A percentile compares a stretch with the other conserved stretches of the same genome.
Conservation (phyloP, 176 grass and related monocot species). For the sorghum (Sorghum bicolor) region DNA sequence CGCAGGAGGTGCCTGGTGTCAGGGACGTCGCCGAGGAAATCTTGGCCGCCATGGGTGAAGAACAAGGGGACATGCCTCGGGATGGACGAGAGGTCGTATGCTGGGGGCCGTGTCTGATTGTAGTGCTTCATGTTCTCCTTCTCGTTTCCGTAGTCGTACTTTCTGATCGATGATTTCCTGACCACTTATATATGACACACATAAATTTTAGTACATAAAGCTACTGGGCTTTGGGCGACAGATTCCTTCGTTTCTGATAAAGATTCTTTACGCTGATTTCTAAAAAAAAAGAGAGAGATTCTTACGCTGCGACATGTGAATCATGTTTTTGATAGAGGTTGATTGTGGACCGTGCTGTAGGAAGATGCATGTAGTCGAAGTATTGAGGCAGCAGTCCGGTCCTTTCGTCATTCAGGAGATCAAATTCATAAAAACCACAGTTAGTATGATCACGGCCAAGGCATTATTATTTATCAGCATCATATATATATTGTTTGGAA, state of each 20-base stretch:
- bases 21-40: constrained; percentile 31
- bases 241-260: not conserved
- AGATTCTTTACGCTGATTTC: too few relatives aligned
- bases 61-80: constrained; percentile 36
- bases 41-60: constrained; percentile 44
- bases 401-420: constrained; percentile 32
- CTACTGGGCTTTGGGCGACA: not conserved
- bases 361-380: constrained; percentile 29
- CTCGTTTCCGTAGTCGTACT: constrained; percentile 39
- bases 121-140: constrained; percentile 52
- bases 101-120: constrained; percentile 11
- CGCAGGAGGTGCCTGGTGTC: constrained; percentile 42
- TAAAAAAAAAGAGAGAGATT: too few relatives aligned
- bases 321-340: constrained; percentile 40
- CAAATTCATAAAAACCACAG: not conserved
- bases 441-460: constrained; percentile 3
- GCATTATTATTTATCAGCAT: not conserved
- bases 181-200: constrained; percentile 24
- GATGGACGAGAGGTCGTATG: constrained; percentile 39
- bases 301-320: constrained; percentile 54
- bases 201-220: not conserved
- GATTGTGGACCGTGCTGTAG: constrained; percentile 48
- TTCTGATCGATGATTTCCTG: constrained; percentile 24
- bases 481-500: not conserved
- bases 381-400: constrained; percentile 56